These are phyloP conservation scores for Clarireedia monteithiana DNA, from an alignment of 2,329 filamentous ascomycete genomes.

Conservation along the genomic window DNA sequence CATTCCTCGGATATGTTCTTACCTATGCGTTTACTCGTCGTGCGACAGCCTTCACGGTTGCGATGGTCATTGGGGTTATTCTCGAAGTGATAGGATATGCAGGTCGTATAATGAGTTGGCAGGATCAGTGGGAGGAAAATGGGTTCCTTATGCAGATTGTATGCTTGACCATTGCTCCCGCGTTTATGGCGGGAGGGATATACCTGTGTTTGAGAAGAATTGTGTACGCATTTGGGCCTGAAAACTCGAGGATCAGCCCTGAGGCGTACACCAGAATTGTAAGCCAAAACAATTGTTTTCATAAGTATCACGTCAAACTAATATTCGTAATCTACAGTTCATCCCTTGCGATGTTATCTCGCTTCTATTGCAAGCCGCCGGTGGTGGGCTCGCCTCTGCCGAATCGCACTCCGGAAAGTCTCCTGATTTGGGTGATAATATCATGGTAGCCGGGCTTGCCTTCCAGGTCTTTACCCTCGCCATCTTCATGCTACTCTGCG, in stretches of 20 bases:
- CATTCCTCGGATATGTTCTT: constrained; percentile 34
- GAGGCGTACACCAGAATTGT: constrained; percentile 43
- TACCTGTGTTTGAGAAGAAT: constrained; percentile 52
- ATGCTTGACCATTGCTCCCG: constrained; percentile 56
- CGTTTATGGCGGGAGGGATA: constrained; percentile 55
- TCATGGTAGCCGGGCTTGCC: constrained; percentile 57
- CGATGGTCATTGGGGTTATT: constrained; percentile 45
- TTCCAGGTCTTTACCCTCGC: constrained; percentile 52
- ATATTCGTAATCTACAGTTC: constrained; percentile 36
- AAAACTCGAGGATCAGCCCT: constrained; percentile 41
- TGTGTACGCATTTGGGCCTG: constrained; percentile 39
- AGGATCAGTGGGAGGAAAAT: constrained; percentile 42
- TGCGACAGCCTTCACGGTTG: constrained; percentile 43
- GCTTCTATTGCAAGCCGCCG: constrained; percentile 51
- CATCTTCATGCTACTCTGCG: constrained; percentile 40
- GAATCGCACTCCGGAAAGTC: constrained; percentile 33
- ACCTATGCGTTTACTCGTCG: constrained; percentile 37
- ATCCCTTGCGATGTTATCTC: constrained; percentile 56
- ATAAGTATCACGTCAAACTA: constrained; percentile 22
- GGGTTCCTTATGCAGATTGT: constrained; percentile 50
- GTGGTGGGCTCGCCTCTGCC: constrained; percentile 50
- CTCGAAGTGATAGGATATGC: constrained; percentile 53
- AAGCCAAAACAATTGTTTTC: constrained; percentile 23
- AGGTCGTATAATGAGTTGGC: constrained; percentile 47
- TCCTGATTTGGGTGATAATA: constrained; percentile 42